A percentile compares a stretch with the other conserved stretches of the same genome.
These are phyloP conservation scores for Dothistroma pini DNA, from an alignment of 2,329 filamentous ascomycete species.

Conservation along the genomic window DNA sequence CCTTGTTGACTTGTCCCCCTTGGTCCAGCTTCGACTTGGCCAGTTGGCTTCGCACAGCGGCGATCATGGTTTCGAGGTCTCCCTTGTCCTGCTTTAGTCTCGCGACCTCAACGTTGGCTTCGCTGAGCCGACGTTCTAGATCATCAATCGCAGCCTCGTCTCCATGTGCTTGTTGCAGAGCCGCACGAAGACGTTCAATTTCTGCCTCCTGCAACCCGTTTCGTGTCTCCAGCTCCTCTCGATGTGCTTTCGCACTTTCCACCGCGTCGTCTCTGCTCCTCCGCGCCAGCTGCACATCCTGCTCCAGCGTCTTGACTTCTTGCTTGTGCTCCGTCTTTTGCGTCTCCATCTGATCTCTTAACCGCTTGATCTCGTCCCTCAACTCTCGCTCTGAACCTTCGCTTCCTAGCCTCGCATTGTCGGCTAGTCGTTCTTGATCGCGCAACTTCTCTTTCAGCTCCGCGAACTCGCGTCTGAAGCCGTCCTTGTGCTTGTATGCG, in stretches of 20 bases:
- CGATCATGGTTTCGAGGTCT: slow-evolving; percentile 16
- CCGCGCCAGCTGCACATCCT: slow-evolving; percentile 24
- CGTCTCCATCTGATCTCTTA: slow-evolving; percentile 21
- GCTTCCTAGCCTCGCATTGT: slow-evolving; percentile 10
- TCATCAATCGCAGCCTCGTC: slow-evolving; percentile 19
- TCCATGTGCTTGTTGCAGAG: slow-evolving; percentile 20
- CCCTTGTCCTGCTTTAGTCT: slow-evolving; percentile 14
- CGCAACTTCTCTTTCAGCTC: slow-evolving; percentile 23
- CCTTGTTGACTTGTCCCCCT: slow-evolving; percentile 17
- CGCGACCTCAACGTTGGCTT: slow-evolving; percentile 23
- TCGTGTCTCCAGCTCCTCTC: slow-evolving; percentile 26
- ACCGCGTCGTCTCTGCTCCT: slow-evolving; percentile 23
- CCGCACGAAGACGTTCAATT: slow-evolving; percentile 21
- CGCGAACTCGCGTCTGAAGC: slow-evolving; percentile 22
- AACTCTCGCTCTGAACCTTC: slow-evolving; percentile 14
- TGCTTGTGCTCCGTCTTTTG: slow-evolving; percentile 15
- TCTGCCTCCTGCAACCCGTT: slow-evolving; percentile 21
- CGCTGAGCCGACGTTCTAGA: slow-evolving; percentile 22
- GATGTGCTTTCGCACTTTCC: slow-evolving; percentile 17
- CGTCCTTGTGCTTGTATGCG: slow-evolving; percentile 23
- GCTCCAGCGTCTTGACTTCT: slow-evolving; percentile 19
- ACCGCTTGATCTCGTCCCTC: slow-evolving; percentile 19
- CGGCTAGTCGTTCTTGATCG: slow-evolving; percentile 16
- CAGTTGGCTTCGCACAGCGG: slow-evolving; percentile 16
- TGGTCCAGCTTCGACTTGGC: slow-evolving; percentile 15